phyloP scores from a whole-genome alignment of 306 rosid species.

The Hippophae rhamnoides region DNA sequence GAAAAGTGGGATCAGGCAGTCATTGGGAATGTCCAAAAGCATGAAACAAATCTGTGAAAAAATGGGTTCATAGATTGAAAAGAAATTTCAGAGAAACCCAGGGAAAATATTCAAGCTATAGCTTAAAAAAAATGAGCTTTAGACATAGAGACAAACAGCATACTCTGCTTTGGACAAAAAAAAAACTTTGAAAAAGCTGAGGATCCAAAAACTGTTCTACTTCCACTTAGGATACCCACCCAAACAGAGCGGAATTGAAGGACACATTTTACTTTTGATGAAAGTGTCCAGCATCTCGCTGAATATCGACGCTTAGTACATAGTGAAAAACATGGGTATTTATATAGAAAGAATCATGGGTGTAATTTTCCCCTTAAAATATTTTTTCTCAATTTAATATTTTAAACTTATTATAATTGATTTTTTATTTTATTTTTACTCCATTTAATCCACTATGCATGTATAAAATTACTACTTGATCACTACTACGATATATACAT shows the following conservation, averaged over 20 bases:
- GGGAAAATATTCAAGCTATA: conserved; percentile 17
- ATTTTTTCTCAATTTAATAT: too few relatives aligned
- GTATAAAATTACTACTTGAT: too few relatives aligned
- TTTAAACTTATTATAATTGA: too few relatives aligned
- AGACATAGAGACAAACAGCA: conserved; percentile 4
- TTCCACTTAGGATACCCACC: conserved; percentile 32
- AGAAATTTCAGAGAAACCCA: conserved; percentile 23
- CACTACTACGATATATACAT: too few relatives aligned
- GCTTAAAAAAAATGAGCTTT: conserved; percentile 33
- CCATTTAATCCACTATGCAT: too few relatives aligned
- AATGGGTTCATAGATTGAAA: conserved; percentile 19
- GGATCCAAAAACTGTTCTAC: conserved; percentile 30
- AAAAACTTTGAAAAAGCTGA: conserved; percentile 7
- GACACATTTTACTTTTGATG: not conserved
- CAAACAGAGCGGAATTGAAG: conserved; percentile 9
- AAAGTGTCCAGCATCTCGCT: too few relatives aligned
- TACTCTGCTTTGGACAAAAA: not conserved
- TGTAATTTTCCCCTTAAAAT: too few relatives aligned
- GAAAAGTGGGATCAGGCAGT: conserved; percentile 28
- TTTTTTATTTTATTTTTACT: too few relatives aligned
- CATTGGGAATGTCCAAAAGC: conserved; percentile 12
- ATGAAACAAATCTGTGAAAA: conserved; percentile 9
- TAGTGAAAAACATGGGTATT: not conserved
- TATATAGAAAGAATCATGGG: too few relatives aligned
- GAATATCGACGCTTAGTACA: not conserved